A percentile compares a stretch with the other conserved stretches of the same genome.
Conservation (phyloP, 352 stramenopile species). For the Paralagenidium karlingii region DNA sequence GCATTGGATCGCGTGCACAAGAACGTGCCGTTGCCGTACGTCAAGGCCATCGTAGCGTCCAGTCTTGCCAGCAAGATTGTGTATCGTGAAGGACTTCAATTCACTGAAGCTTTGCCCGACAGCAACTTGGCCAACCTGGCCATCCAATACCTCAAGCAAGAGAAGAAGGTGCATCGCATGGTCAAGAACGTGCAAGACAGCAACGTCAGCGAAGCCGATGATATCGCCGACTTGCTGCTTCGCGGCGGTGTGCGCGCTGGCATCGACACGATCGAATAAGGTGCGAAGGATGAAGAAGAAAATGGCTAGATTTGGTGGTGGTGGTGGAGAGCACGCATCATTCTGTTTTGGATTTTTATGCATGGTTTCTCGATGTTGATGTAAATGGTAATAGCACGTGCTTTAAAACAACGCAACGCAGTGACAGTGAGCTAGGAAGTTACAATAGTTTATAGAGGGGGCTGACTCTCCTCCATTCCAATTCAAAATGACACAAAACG, state of each 20-base stretch:
- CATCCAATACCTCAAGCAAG: conserved; percentile 91
- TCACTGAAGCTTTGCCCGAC: conserved; percentile 88
- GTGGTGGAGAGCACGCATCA: too few species aligned
- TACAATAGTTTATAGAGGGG: too few species aligned
- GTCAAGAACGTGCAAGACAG: conserved; percentile 54
- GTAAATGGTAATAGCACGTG: too few species aligned
- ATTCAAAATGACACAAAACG: too few species aligned
- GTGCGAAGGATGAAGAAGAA: conserved; percentile 1
- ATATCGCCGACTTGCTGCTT: conserved; percentile 63
- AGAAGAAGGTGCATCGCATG: conserved; percentile 88
- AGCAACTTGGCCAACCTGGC: conserved; percentile 86
- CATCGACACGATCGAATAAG: conserved; percentile 22
- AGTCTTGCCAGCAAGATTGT: conserved; percentile 96
- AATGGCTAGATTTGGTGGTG: background rate
- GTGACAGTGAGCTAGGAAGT: too few species aligned
- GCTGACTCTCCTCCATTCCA: too few species aligned
- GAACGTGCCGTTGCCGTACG: conserved; percentile 91
- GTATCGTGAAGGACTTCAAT: conserved; percentile 95
- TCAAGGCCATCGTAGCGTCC: conserved; percentile 93
- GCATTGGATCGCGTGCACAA: conserved; percentile 88
- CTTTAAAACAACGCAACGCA: too few species aligned
- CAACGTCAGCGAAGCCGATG: conserved; percentile 31
- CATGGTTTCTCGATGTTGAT: too few species aligned
- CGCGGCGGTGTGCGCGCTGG: conserved; percentile 65
- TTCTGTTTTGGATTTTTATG: too few species aligned